Evolutionary conservation across 2,329 filamentous ascomycete species (phyloP), one percentile per base, ranked within the genome.

Genomic region (Rutstroemia sp.): DNA sequence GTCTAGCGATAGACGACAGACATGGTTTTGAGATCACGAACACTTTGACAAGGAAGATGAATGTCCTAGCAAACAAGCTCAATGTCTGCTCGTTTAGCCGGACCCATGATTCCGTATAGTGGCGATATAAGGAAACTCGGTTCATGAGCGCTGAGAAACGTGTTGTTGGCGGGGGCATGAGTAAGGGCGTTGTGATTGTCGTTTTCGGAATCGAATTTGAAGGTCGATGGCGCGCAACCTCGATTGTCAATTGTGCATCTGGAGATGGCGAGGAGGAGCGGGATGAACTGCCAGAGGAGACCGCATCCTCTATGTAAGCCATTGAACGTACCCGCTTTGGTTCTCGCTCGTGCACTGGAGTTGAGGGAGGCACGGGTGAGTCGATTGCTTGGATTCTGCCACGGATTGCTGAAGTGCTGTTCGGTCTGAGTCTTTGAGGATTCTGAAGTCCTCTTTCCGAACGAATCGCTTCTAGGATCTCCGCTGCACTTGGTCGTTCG

Each of bases 401-500:
- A 58, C 59, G 54, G 45, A 65, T 54, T 21, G 64, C 63, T 4
- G 59, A 56, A 27, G 51, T 62, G 52, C 61, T 65, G n/a, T 60
- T 60, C 57, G 64, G 62, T 47, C 63, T 62, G 6, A 58, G 44
- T 25, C 64, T 54, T n/a, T 62, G 51, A 12, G 66, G 62, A 48
- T 61, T 64, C n/a, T 69, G 67, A 8, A 69, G 60, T 6, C 64
- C 66, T 45, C 63, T 67, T 48, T 68, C 67, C 3, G 62, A 67
- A n/a, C 60, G 61, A 51, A 70, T 64, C 1, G 68, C 68, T 16
- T 65, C 63, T 0, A 97, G 72, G 1, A 99, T 92, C 57, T 97
- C 92, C 47, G 84, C 88, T 0, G 94, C 92, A 46, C 84, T 89
- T 0, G 94, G 94, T 6, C 94, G 79, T 55, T 91, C 82, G 1